A percentile compares a stretch with the other conserved stretches of the same genome.
These are phyloP conservation scores for Lactarius vividus DNA, from an alignment of 768 basidiomycete species.

Conservation along the genomic window DNA sequence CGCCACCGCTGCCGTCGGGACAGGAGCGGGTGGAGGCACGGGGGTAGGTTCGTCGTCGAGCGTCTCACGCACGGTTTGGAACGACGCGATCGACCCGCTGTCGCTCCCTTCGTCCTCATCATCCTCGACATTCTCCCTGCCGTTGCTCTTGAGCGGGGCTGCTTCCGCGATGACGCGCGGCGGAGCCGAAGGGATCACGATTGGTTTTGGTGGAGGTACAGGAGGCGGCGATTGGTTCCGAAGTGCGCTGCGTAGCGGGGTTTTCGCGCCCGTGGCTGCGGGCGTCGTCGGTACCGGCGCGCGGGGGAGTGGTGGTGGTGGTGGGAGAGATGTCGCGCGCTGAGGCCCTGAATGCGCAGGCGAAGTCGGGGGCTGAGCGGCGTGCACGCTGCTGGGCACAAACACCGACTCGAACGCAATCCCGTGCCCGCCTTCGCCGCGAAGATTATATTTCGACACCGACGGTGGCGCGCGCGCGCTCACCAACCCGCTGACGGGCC, in stretches of 20 bases:
- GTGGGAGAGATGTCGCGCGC: conserved; percentile 6
- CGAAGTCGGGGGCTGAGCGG: neutral
- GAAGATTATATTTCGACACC: conserved; percentile 23
- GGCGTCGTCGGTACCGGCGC: neutral
- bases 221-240: conserved; percentile 37
- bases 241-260: conserved; percentile 63
- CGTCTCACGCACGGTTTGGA: conserved; percentile 62
- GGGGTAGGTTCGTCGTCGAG: conserved; percentile 38
- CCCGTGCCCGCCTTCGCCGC: conserved; percentile 20
- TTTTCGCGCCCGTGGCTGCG: conserved; percentile 33
- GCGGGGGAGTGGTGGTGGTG: conserved; percentile 14
- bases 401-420: conserved; percentile 23
- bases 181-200: conserved; percentile 21
- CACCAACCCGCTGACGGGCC: conserved; percentile 7
- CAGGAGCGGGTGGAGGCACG: conserved; percentile 5
- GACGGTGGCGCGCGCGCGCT: conserved; percentile 23
- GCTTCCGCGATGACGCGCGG: conserved; percentile 15
- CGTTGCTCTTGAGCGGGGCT: neutral
- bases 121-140: neutral
- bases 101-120: conserved; percentile 37
- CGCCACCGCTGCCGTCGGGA: neutral
- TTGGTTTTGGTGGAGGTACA: conserved; percentile 15
- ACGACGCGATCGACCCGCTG: conserved; percentile 55
- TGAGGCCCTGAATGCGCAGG: neutral
- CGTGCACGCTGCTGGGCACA: conserved; percentile 10